These are phyloP conservation scores for Microsporum audouinii DNA, from an alignment of 2,329 filamentous ascomycete genomes.

Conservation along the genomic window DNA sequence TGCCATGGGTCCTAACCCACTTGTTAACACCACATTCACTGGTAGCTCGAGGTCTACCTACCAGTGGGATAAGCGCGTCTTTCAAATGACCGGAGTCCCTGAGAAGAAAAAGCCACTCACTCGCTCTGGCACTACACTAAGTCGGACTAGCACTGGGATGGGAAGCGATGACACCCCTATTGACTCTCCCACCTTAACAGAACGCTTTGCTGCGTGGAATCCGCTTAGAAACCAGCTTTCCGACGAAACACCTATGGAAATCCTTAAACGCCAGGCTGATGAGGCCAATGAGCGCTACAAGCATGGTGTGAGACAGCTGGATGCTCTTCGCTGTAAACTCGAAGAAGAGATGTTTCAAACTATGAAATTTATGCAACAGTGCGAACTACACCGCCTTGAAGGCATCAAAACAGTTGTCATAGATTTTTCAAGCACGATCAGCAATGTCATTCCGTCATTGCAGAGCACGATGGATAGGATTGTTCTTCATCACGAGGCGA, in stretches of 20 bases:
- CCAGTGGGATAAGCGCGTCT: constrained; percentile 89
- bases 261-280: constrained; percentile 72
- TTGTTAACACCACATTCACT: constrained; percentile 62
- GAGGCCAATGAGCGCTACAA: constrained; percentile 95
- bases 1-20: constrained; percentile 55
- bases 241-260: constrained; percentile 85
- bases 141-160: constrained; percentile 62
- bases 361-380: constrained; percentile 91
- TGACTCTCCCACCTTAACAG: constrained; percentile 78
- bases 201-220: constrained; percentile 88
- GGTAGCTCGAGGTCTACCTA: constrained; percentile 98
- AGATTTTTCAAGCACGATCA: constrained; percentile 93
- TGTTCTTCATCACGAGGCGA: constrained; percentile 97
- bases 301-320: constrained; percentile 68
- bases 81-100: constrained; percentile 73
- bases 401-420: constrained; percentile 96
- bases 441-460: constrained; percentile 92
- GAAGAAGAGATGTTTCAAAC: constrained; percentile 91
- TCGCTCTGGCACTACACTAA: constrained; percentile 28
- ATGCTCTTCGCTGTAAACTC: constrained; percentile 82
- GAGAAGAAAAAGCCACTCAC: constrained; percentile 65
- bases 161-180: constrained; percentile 43
- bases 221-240: constrained; percentile 78
- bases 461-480: constrained; percentile 96
- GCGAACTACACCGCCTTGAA: constrained; percentile 88